Evolutionary conservation across 176 grass and related monocot species (phyloP).

Genomic region (Oryza meyeriana): DNA sequence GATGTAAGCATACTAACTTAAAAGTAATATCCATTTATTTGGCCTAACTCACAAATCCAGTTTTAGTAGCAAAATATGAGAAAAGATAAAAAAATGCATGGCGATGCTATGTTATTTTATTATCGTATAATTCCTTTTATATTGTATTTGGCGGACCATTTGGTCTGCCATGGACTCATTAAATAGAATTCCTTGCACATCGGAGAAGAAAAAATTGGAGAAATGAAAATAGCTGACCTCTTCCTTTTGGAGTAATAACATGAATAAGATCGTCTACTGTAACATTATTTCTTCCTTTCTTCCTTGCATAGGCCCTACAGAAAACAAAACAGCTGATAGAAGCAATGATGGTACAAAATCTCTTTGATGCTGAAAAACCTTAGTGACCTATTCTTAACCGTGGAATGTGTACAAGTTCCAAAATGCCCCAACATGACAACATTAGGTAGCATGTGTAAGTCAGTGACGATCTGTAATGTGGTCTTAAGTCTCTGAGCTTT

Average conservation of each 20-base stretch:
- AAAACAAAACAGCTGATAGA: slow-evolving; percentile 5
- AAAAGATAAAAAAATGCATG: background rate
- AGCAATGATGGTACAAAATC: background rate
- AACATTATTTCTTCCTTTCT: slow-evolving; percentile 97
- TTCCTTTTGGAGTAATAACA: slow-evolving; percentile 91
- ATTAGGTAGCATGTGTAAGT: background rate
- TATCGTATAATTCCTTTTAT: background rate
- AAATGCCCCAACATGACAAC: background rate
- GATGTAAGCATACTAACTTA: background rate
- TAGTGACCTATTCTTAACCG: background rate
- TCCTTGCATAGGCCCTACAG: slow-evolving; percentile 81
- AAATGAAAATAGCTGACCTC: slow-evolving; percentile 53
- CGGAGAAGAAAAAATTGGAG: slow-evolving; percentile 8
- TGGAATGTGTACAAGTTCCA: slow-evolving; percentile 8
- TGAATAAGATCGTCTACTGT: slow-evolving; percentile 97
- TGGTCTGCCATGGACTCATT: background rate
- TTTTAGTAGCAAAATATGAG: background rate
- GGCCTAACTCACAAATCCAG: background rate
- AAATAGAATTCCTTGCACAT: background rate
- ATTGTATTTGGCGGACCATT: background rate
- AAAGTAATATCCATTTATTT: background rate
- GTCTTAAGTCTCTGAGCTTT: background rate
- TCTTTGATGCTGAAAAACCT: background rate
- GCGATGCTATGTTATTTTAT: background rate
- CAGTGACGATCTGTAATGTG: background rate